Evolutionary conservation across 495 filamentous ascomycete species (phyloP), one percentile per base, ranked within the genome.

Genomic region (Patellaria atrata): DNA sequence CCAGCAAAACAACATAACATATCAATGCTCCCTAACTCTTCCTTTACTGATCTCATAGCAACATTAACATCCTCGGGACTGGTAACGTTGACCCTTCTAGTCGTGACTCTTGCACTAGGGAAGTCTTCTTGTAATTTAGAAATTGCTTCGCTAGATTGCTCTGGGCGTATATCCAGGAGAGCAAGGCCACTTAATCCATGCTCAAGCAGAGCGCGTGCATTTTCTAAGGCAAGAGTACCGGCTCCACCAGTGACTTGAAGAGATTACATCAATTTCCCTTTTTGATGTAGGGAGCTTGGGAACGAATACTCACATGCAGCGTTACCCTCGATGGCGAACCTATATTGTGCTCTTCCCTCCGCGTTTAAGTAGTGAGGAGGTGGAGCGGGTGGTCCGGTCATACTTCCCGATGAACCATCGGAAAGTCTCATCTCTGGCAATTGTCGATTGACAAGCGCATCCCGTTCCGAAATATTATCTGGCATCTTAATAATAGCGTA

Each of bases 1-100:
- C 79, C 79, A 1, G 73, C 79, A 44, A 82, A 81, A 34, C 68
- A 73, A 40, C 70, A 56, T 4, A 82, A 54, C 25, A 67, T 65
- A 43, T 73, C 60, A 1, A 83, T 48, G 9, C 59, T 51, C 0
- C 73, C 74, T 0, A 80, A 54, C 0, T 53, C 22, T 7, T 40
- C 30, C 0, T 51, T 52, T 0, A 56, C 64, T 0, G 41, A 25
- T 1, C 56, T 43, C 4, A 82, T 56, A 1, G 57, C 63, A 5
- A 50, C 52, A 26, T 62, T 60, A 6, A 58, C 43, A 9, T 23
- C 31, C 8, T 25, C 23, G 12, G 42, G 29, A 31, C 69, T 59
- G 1, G 74, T 76, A n/a, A 82, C 66, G 35, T 82, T 64, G 22
- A 77, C 67, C 8, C 54, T 47, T 5, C 53, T 38, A n/a, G 59